phyloP scores from a whole-genome alignment of 2,329 filamentous ascomycete genomes.

The Tothia fuscella region DNA sequence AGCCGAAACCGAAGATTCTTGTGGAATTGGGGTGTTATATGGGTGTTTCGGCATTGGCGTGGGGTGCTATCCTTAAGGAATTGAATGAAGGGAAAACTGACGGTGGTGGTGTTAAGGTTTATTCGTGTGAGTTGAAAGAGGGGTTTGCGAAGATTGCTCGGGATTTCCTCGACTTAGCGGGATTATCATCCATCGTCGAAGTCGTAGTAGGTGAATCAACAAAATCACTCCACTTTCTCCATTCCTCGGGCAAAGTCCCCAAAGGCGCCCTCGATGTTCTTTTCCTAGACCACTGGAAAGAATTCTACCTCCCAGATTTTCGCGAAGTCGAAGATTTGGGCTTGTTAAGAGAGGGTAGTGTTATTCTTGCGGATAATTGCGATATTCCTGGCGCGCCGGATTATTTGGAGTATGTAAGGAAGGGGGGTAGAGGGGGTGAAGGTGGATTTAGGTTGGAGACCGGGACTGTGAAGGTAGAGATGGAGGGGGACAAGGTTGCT shows the following conservation, averaged over 20 bases:
- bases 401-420: constrained; percentile 30
- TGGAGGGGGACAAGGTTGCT: background rate
- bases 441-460: background rate
- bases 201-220: constrained; percentile 24
- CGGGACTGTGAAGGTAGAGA: background rate
- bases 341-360: constrained; percentile 21
- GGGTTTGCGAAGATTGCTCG: constrained; percentile 21
- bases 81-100: constrained; percentile 13
- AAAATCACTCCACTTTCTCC: constrained; percentile 21
- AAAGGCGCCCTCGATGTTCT: constrained; percentile 22
- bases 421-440: constrained; percentile 1
- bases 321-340: constrained; percentile 23
- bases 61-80: constrained; percentile 18
- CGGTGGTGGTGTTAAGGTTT: constrained; percentile 19
- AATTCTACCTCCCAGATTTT: constrained; percentile 26
- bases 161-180: constrained; percentile 24
- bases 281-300: constrained; percentile 27
- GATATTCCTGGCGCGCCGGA: constrained; percentile 32
- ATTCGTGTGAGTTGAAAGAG: constrained; percentile 26
- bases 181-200: constrained; percentile 21
- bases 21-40: constrained; percentile 24
- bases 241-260: constrained; percentile 17
- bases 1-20: constrained; percentile 18
- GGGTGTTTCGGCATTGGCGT: constrained; percentile 26
- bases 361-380: constrained; percentile 34